Base-by-base conservation (phyloP, 768 basidiomycete species). In the Phanerochaete sordida region DNA sequence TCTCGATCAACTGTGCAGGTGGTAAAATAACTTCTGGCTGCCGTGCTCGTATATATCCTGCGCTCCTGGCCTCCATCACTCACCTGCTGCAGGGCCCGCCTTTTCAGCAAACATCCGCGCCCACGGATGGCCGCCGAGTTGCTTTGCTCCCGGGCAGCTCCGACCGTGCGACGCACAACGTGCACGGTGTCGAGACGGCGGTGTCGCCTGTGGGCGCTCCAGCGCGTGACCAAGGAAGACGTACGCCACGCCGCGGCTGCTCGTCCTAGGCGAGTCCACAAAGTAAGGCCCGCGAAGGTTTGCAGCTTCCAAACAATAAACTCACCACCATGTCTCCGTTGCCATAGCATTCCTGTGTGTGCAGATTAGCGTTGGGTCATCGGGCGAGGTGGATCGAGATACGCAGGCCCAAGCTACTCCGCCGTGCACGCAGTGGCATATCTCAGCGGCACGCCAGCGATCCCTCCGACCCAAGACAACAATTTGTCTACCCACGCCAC, bases 261-360 rank as follows among this genome's bases (percentile, higher is more conserved):
- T 31, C 28, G 35, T 33, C 13, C 52, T 47, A 48, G 39, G 30
- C 33, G 56, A 19, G 12, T 23, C 16, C 21, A 46, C 59, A 43
- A 61, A 58, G 57, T 47, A 49, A 58, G 57, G 24, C 52, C 57
- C 61, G 57, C 51, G 57, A 62, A 62, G 47, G 57, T 62, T 62
- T 46, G 39, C 27, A 51, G 26, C 54, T 15, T 30, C 27, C 56
- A 43, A 23, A 45, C 26, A 31, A 31, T 43, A 31, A 59, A 58
- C 33, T 35, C 37, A 49, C 45, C 26, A 37, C 9, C 30, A 7
- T 47, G 1, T 15, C 30, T 4, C 28, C 19, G 51, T 62, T 58
- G 57, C 33, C 61, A 62, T 58, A 57, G 61, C 61, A 55, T n/a
- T 37, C 26, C 46, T 44, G 35, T 23, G 51, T 45, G 43, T 61